Base-by-base conservation (phyloP, 139 green algal genomes). In the Limnomonas spitsbergensis region DNA sequence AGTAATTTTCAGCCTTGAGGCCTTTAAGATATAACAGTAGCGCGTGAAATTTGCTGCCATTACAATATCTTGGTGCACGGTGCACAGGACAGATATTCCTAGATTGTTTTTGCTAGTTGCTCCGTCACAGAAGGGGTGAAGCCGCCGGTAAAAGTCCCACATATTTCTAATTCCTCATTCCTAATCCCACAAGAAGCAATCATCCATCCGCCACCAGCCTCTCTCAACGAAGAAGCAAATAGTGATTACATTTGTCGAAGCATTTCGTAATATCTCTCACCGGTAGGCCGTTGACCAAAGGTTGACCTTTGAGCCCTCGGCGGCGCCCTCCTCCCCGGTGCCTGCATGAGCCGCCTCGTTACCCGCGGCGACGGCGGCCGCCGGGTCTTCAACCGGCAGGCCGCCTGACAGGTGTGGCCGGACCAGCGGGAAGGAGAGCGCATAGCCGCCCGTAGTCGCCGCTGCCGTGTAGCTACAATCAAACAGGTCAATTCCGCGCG, bases 291-390 rank as follows among this genome's bases (percentile, higher is more conserved):
- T 42, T 0, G 82, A 76, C 90, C 90, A 93, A 39, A 94, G 53
- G 85, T 94, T 94, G 24, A 94, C 39, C 69, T 92, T 94, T 7
- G 47, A 85, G 73, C 47, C 47, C 47, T 61, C 47, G 14, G 14
- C 47, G 20, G 14, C 14, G 20, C 20, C 47, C 14, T 61, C 47
- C 20, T 61, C 47, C 14, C 14, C 47, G 14, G 47, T 61, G 20
- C 47, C 47, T 61, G 47, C 47, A 20, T 20, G 14, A 61, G n/a
- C n/a, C n/a, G n/a, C n/a, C n/a, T 20, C 20, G 47, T 20, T 61
- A 34, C 29, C 61, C 61, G 29, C 26, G 29, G 6, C 27, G 61
- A 36, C 61, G 29, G 27, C 26, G 26, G 9, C 61, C 7, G 24
- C 29, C 9, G 6, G 26, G 29, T 7, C 61, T 72, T 72, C 61